These are phyloP conservation scores for Tillandsia leiboldiana DNA, from an alignment of 176 grass and related monocot species.

Conservation along the genomic window DNA sequence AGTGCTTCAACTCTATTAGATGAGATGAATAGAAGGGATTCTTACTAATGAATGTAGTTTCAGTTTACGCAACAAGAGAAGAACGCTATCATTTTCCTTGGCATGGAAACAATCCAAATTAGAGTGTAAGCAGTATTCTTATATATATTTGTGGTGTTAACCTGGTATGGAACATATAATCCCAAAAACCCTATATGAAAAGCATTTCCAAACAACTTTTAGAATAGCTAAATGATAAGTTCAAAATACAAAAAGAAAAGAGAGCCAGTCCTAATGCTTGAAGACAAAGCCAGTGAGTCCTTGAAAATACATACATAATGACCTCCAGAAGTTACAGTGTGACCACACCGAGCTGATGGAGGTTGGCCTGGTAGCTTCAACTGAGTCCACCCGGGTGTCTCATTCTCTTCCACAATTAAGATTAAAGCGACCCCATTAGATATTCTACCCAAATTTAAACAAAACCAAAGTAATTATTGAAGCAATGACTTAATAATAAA, in stretches of 20 bases:
- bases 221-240: too few relatives aligned
- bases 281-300: not conserved
- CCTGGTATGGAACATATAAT: too few relatives aligned
- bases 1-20: not conserved
- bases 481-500: not conserved
- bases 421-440: not conserved
- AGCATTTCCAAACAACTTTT: too few relatives aligned
- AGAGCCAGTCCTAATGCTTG: not conserved
- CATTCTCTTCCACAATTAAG: constrained; percentile 52
- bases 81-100: too few relatives aligned
- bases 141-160: too few relatives aligned
- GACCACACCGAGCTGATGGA: constrained; percentile 74
- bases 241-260: not conserved
- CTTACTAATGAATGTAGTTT: too few relatives aligned
- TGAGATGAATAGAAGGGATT: not conserved
- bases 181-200: too few relatives aligned
- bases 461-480: not conserved
- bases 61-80: not conserved
- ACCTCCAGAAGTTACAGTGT: constrained; percentile 89
- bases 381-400: constrained; percentile 85
- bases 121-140: too few relatives aligned
- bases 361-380: constrained; percentile 85
- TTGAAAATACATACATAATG: constrained; percentile 69
- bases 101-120: too few relatives aligned
- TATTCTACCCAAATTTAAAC: not conserved